Conservation (phyloP, 441 rosid species). For the Gossypium schwendimanii region DNA sequence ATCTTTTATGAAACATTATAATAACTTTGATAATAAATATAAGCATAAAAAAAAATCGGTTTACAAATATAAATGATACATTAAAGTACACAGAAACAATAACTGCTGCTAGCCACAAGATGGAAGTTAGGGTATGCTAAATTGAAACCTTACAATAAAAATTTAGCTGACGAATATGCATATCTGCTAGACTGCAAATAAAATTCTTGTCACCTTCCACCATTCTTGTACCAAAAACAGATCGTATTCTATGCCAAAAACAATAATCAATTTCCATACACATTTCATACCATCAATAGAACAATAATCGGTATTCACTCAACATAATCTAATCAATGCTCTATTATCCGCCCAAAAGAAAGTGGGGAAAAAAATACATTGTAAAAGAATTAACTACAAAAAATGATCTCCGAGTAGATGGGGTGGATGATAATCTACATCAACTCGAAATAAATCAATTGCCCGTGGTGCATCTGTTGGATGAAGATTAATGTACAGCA, state of each 20-base stretch:
- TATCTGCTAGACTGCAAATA: neutral
- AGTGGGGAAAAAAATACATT: slow-evolving; percentile 13
- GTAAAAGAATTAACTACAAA: slow-evolving; percentile 28
- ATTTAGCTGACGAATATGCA: neutral
- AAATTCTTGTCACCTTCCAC: neutral
- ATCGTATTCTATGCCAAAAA: neutral
- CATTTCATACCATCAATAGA: neutral
- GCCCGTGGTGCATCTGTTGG: slow-evolving; percentile 1
- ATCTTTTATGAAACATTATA: neutral
- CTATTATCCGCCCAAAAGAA: neutral
- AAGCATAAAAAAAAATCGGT: too few relatives aligned
- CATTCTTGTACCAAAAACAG: neutral
- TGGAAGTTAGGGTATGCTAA: too few relatives aligned
- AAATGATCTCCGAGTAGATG: slow-evolving; percentile 15
- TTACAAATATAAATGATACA: too few relatives aligned
- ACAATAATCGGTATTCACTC: slow-evolving; percentile 16
- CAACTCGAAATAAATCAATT: slow-evolving; percentile 14
- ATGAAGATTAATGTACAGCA: slow-evolving; percentile 22
- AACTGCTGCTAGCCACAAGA: too few relatives aligned
- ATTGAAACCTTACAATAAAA: neutral
- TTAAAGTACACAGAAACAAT: too few relatives aligned
- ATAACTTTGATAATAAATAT: neutral
- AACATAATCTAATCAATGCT: slow-evolving; percentile 15
- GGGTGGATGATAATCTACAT: slow-evolving; percentile 23
- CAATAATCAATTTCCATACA: neutral